Conservation (phyloP, 352 stramenopile genomes). For the Phytopythium kandeliae region DNA sequence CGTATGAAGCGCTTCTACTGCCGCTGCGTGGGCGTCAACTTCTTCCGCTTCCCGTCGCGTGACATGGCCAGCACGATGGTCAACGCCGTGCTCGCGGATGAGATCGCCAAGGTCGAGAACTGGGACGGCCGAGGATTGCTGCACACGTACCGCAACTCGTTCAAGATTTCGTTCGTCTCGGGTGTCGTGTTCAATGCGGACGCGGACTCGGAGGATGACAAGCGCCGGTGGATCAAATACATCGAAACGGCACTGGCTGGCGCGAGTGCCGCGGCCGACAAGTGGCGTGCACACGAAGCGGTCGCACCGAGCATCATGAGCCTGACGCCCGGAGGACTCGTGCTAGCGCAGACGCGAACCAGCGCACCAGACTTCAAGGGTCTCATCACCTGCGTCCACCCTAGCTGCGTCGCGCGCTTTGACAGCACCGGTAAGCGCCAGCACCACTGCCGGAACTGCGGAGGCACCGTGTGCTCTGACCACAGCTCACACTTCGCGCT, state of each 20-base stretch:
- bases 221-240: constrained; percentile 71
- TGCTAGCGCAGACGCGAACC: constrained; percentile 54
- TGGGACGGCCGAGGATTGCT: constrained; percentile 83
- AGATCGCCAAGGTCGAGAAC: constrained; percentile 69
- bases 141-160: constrained; percentile 81
- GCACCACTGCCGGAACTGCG: constrained; percentile 81
- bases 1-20: constrained; percentile 86
- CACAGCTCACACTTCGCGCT: constrained; percentile 70
- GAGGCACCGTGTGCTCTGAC: constrained; percentile 71
- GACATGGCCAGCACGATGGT: constrained; percentile 53
- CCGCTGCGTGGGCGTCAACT: constrained; percentile 73
- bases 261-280: constrained; percentile 20
- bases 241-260: constrained; percentile 59
- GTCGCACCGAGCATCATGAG: constrained; percentile 32
- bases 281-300: constrained; percentile 30
- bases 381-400: constrained; percentile 45
- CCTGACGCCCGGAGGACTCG: constrained; percentile 50
- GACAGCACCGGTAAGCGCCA: constrained; percentile 71
- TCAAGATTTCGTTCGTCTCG: constrained; percentile 76
- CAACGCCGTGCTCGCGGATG: constrained; percentile 57
- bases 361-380: constrained; percentile 73
- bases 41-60: constrained; percentile 64
- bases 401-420: constrained; percentile 59
- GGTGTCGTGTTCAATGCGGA: constrained; percentile 75
- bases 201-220: constrained; percentile 76